phyloP scores from a whole-genome alignment of 2,329 filamentous ascomycete species.

The Cladophialophora exuberans region DNA sequence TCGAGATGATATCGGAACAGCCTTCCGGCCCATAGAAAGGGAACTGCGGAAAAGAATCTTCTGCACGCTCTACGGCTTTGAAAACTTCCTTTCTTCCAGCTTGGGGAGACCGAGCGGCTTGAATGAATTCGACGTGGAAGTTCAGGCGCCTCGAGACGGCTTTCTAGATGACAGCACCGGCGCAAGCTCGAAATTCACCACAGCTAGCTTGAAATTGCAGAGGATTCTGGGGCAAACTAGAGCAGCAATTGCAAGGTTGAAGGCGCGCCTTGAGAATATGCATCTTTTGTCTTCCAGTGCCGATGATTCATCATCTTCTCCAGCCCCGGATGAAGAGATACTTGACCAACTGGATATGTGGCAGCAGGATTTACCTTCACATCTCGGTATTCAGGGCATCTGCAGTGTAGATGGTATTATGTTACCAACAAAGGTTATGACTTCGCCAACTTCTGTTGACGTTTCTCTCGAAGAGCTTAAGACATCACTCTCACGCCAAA shows the following conservation, averaged over 20 bases:
- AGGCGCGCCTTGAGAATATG: neutral
- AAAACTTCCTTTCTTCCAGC: neutral
- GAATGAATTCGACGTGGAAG: conserved; percentile 1
- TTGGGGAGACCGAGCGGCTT: neutral
- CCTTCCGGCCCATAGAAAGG: neutral
- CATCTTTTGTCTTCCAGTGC: too few relatives aligned
- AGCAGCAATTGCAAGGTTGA: neutral
- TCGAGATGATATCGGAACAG: neutral
- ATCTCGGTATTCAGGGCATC: neutral
- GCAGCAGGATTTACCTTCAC: neutral
- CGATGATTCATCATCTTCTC: neutral
- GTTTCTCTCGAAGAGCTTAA: neutral
- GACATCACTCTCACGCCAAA: neutral
- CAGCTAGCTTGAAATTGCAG: neutral
- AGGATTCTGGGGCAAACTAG: conserved; percentile 2
- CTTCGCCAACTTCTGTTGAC: too few relatives aligned
- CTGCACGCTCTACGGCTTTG: conserved; percentile 9
- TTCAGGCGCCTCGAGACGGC: conserved; percentile 3
- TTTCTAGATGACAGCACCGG: conserved; percentile 1
- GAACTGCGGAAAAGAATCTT: conserved; percentile 8
- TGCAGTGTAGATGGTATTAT: neutral
- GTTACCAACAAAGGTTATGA: neutral
- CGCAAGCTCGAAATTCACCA: neutral
- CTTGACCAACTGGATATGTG: neutral
- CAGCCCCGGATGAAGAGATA: neutral